Base-by-base conservation (phyloP, 495 filamentous ascomycete genomes). In the Wilcoxina mikolae region DNA sequence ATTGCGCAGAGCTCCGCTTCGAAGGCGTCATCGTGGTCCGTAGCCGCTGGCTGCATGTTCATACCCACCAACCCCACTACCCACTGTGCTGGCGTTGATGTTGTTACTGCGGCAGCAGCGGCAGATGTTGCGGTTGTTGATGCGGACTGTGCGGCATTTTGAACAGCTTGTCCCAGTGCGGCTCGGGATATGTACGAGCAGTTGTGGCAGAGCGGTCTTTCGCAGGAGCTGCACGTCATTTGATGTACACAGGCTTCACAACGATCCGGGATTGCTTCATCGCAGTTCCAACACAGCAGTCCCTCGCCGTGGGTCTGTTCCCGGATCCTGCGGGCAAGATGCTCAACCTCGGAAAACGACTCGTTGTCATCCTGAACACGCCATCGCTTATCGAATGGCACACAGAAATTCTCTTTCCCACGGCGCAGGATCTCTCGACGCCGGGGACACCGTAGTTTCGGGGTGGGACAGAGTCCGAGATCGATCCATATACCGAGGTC, bases 181-280 rank as follows among this genome's bases (percentile, higher is more conserved):
- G 24, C 12, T 29, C 46, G 46, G 18, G 49, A 52, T n/a, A 44
- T 24, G 24, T 61, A 66, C 2, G 62, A 53, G 44, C 63, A 66
- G 28, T 61, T 55, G 29, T 65, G 63, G 22, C 63, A 66, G 20
- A 66, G 51, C 22, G 63, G 58, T 33, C 60, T 62, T 17, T 52
- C 51, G 29, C 63, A 66, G 53, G 52, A 55, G 0, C 63, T 67
- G 54, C 63, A 66, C 10, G 63, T 65, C 63, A 66, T 66, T 27
- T 62, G 58, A 35, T 65, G 59, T 23, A 65, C 63, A 46, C 63
- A 66, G 17, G 62, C 63, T 35, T 66, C 63, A 48, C 63, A 66
- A 20, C 63, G 62, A 24, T 66, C 63, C 26, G 51, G 51, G 55
- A 66, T 65, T 12, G 35, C 39, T 20, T 23, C 46, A 23, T 61